A percentile compares a stretch with the other conserved stretches of the same genome.
phyloP scores from a whole-genome alignment of 2,329 filamentous ascomycete species.

The Neonectria neomacrospora region DNA sequence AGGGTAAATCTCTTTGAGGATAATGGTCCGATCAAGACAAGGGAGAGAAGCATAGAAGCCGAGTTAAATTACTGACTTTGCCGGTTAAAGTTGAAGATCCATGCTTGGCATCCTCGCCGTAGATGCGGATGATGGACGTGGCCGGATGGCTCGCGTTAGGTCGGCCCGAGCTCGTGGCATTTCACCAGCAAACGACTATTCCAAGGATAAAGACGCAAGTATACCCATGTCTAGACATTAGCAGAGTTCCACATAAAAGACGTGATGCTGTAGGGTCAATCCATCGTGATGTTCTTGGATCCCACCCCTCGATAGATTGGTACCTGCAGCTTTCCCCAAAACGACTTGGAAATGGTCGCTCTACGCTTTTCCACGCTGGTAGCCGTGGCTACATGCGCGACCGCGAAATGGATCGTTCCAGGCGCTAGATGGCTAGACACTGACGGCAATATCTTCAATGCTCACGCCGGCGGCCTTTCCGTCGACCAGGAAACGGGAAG shows the following conservation, averaged over 20 bases:
- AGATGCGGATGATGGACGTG: slow-evolving; percentile 9
- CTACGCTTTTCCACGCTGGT: slow-evolving; percentile 15
- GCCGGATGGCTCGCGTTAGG: slow-evolving; percentile 16
- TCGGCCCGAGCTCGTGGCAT: slow-evolving; percentile 12
- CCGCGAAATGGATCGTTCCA: slow-evolving; percentile 66
- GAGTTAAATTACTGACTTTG: neutral
- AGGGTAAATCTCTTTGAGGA: neutral
- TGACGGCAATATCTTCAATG: slow-evolving; percentile 68
- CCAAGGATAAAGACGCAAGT: neutral
- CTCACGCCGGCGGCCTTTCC: slow-evolving; percentile 68
- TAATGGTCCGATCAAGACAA: slow-evolving; percentile 13
- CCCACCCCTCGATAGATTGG: neutral
- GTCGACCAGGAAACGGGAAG: slow-evolving; percentile 62
- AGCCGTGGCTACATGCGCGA: slow-evolving; percentile 30
- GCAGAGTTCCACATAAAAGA: neutral
- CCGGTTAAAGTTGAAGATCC: slow-evolving; percentile 12
- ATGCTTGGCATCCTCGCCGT: slow-evolving; percentile 10
- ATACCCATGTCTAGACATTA: neutral
- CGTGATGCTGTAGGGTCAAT: neutral
- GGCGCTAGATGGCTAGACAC: slow-evolving; percentile 71
- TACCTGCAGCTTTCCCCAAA: neutral
- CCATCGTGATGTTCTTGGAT: neutral
- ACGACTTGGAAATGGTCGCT: slow-evolving; percentile 11
- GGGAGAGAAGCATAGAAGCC: neutral
- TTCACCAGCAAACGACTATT: neutral